Percentiles rank a stretch among this genome's conserved stretches.
These are phyloP conservation scores for Candida awuae DNA, from an alignment of 805 yeast species.

Conservation along the genomic window DNA sequence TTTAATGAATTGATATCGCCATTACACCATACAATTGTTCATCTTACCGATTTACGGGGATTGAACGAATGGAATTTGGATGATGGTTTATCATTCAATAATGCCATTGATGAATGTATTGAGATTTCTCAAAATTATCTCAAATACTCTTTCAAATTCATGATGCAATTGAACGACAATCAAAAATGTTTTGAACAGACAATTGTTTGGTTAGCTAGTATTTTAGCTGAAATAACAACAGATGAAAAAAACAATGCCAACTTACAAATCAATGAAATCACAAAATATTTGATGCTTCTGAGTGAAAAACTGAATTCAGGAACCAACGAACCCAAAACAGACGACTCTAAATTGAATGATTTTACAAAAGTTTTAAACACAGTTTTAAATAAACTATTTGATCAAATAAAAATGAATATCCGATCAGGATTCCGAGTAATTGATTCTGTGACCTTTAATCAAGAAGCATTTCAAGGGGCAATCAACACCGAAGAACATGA, in stretches of 20 bases:
- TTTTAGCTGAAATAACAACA: constrained; percentile 31
- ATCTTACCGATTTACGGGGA: constrained; percentile 37
- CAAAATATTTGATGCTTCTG: constrained; percentile 25
- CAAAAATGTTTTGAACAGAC: constrained; percentile 39
- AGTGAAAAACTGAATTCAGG: constrained; percentile 7
- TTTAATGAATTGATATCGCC: constrained; percentile 47
- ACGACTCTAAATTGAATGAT: constrained; percentile 2
- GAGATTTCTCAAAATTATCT: constrained; percentile 21
- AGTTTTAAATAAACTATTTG: constrained; percentile 13
- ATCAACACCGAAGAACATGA: too few species aligned
- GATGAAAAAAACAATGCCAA: constrained; percentile 26
- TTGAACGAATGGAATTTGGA: constrained; percentile 31
- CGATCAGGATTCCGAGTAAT: constrained; percentile 7
- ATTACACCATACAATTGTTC: constrained; percentile 44
- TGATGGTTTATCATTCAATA: constrained; percentile 16
- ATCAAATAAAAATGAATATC: constrained; percentile 18
- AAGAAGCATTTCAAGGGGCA: too few species aligned
- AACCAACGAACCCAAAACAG: background rate
- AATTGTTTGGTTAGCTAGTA: constrained; percentile 36
- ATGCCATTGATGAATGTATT: constrained; percentile 15
- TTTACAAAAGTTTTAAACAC: constrained; percentile 12
- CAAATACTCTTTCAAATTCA: constrained; percentile 30
- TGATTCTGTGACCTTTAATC: background rate
- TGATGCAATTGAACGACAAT: constrained; percentile 39
- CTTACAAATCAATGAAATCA: constrained; percentile 24